Conservation (phyloP, 148 eudicot genomes). For the Chenopodium quinoa region DNA sequence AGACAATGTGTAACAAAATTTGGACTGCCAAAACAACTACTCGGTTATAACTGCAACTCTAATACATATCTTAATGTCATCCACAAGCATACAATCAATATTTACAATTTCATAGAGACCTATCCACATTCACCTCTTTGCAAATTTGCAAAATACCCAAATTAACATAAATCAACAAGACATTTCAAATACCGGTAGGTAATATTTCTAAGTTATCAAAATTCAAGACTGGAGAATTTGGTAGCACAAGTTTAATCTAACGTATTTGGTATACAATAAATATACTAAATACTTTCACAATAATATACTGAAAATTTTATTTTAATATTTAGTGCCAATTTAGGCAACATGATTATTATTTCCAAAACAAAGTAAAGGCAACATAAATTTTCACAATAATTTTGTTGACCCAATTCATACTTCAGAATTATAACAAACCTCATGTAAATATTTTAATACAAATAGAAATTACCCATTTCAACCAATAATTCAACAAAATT, state of each 20-base stretch:
- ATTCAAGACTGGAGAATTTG: background rate
- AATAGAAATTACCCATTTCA: background rate
- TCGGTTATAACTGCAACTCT: background rate
- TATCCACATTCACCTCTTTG: background rate
- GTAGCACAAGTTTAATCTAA: background rate
- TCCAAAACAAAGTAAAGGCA: too few species aligned
- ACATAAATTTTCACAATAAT: too few species aligned
- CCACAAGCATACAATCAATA: conserved; percentile 1
- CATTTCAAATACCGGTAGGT: background rate
- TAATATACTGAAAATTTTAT: too few species aligned
- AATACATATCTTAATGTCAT: background rate
- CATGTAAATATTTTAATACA: background rate
- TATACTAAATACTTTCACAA: too few species aligned
- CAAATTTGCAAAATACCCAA: background rate
- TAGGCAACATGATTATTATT: background rate
- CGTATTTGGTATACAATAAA: too few species aligned
- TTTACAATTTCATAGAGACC: background rate
- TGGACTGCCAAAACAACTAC: too few species aligned
- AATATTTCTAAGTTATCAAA: background rate
- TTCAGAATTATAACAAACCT: background rate
- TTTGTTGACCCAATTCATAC: background rate
- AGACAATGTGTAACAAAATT: too few species aligned
- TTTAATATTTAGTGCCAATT: background rate
- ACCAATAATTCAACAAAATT: background rate
- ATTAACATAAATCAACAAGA: background rate